Evolutionary conservation across 192 early-diverging fungal species (phyloP), one percentile per base, ranked within the genome.

Genomic region (Coemansia sp.): DNA sequence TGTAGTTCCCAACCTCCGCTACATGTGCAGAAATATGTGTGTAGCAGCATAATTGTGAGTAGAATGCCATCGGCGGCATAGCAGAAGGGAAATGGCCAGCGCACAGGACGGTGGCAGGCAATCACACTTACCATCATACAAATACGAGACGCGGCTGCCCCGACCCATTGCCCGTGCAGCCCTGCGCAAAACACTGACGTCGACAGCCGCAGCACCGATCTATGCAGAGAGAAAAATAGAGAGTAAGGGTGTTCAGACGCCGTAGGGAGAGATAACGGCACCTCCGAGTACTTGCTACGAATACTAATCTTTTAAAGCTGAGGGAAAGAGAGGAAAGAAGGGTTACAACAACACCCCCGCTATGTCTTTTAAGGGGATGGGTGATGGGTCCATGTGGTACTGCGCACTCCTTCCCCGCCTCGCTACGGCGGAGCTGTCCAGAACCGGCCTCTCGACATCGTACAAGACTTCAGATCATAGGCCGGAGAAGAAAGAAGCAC

Each of bases 1-100:
- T 92, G 75, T 90, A 97, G 68, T 88, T 79, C 10, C 91, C 91
- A 31, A 94, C 84, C 6, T 89, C 76, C 8, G 69, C 67, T 74
- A 74, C 51, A 67, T 42, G 8, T 25, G 27, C 57, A 59, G 21
- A 6, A 62, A 31, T 7, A 6, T 31, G 57, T 33, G 27, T 22
- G 11, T 59, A 30, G 5, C 33, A 8, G 4, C 8, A n/a, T 6
- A 31, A 5, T 20, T 32, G 57, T 14, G 31, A 30, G 33, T 59
- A 31, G 1, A n/a, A 3, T 11, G 57, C 21, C 21, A 20, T 59
- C 14, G 7, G 8, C 17, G 57, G 9, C n/a, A 33, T 14, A 36
- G 14, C 57, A 30, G 29, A 33, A 8, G 17, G 23, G 24, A 22
- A 46, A 4, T 42, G 20, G 60, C 9, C 11, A 10, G 33, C 33